Evolutionary conservation across 2,329 filamentous ascomycete species (phyloP).

Genomic region (Ophiostoma fasciatum): DNA sequence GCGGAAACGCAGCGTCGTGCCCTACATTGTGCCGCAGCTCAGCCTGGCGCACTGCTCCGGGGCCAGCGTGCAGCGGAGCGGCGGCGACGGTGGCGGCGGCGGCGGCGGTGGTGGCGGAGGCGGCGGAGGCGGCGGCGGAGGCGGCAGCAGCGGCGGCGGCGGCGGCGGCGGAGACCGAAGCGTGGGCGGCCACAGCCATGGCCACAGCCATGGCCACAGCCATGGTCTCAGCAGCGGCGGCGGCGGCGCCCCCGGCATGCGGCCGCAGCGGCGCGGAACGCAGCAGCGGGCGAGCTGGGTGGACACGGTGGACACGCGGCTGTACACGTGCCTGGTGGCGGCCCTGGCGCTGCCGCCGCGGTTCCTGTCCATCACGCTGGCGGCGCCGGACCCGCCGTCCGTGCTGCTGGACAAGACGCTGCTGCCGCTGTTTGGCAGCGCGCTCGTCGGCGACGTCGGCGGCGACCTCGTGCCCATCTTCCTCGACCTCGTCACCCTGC

Average conservation of each 20-base stretch:
- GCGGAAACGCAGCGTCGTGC: conserved; percentile 59
- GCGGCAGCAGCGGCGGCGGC: conserved; percentile 21
- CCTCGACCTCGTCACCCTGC: conserved; percentile 65
- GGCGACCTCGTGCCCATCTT: conserved; percentile 72
- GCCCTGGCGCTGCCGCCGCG: conserved; percentile 42
- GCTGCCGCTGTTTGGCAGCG: conserved; percentile 51
- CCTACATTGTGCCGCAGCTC: conserved; percentile 52
- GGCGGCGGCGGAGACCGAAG: conserved; percentile 22
- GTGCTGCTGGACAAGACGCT: conserved; percentile 57
- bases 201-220: conserved; percentile 2
- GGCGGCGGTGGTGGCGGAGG: neutral
- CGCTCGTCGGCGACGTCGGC: conserved; percentile 60
- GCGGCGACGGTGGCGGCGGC: neutral
- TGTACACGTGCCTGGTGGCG: conserved; percentile 48
- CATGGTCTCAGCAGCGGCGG: conserved; percentile 22
- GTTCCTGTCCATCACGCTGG: conserved; percentile 61
- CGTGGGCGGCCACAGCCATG: conserved; percentile 2
- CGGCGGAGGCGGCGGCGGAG: conserved; percentile 8
- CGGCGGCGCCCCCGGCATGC: conserved; percentile 20
- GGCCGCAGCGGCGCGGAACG: conserved; percentile 6
- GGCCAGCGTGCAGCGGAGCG: conserved; percentile 23
- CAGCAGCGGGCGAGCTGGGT: conserved; percentile 27
- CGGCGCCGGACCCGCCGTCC: conserved; percentile 58
- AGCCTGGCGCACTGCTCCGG: conserved; percentile 74
- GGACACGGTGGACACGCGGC: conserved; percentile 44